These are phyloP conservation scores for Cutaneotrichosporon mucoides DNA, from an alignment of 1,284 basidiomycete genomes.

Conservation along the genomic window DNA sequence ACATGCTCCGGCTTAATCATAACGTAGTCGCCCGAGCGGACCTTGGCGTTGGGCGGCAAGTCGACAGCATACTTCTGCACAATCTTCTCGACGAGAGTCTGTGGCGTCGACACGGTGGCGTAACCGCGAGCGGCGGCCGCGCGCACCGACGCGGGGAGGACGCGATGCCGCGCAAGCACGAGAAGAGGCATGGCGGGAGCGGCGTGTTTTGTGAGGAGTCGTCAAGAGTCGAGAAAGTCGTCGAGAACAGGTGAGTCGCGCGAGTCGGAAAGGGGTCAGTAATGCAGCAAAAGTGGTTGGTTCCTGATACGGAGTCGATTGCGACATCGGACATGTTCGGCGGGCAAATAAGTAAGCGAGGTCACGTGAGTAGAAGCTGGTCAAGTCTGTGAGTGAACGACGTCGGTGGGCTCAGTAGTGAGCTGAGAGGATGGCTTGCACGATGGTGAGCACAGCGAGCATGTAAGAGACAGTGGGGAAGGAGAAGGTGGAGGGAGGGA, in stretches of 20 bases:
- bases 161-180: slow-evolving; percentile 2
- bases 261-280: not conserved
- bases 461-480: too few species aligned
- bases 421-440: too few species aligned
- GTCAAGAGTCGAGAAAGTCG: not conserved
- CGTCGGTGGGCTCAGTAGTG: too few species aligned
- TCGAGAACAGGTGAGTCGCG: not conserved
- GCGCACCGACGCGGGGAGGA: slow-evolving; percentile 1
- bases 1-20: slow-evolving; percentile 98
- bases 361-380: not conserved
- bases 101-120: slow-evolving; percentile 54
- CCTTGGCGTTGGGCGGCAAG: slow-evolving; percentile 66
- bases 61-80: slow-evolving; percentile 96
- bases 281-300: not conserved
- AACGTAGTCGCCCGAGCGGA: slow-evolving; percentile 96
- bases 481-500: too few species aligned
- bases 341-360: not conserved
- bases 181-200: not conserved
- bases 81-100: slow-evolving; percentile 95
- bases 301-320: not conserved
- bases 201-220: not conserved
- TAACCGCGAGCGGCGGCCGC: slow-evolving; percentile 14
- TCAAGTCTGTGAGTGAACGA: too few species aligned
- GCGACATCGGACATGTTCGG: slow-evolving; percentile 1
- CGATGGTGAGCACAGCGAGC: too few species aligned